Conservation (phyloP, 257 asterid species). For the Solanum pinnatisectum region DNA sequence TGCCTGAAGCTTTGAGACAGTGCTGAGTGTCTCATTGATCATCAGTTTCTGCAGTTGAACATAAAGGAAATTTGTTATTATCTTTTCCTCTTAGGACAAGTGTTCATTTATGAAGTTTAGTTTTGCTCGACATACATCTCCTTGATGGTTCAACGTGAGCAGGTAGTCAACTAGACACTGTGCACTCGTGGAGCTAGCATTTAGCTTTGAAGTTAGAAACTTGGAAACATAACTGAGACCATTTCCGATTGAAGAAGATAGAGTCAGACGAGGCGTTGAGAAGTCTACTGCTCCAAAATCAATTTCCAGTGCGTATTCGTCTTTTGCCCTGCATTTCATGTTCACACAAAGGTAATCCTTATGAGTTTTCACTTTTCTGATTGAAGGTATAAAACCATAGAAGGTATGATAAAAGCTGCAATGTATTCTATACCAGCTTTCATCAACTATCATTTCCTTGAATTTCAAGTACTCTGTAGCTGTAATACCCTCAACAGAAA, state of each 20-base stretch:
- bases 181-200: constrained; percentile 24
- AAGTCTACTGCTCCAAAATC: constrained; percentile 85
- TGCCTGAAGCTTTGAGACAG: constrained; percentile 59
- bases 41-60: constrained; percentile 55
- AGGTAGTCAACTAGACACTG: constrained; percentile 71
- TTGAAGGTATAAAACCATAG: neutral
- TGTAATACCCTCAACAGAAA: constrained; percentile 74
- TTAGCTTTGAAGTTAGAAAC: constrained; percentile 61
- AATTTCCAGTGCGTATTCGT: constrained; percentile 70
- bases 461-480: constrained; percentile 66
- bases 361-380: neutral
- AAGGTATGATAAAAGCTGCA: neutral
- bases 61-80: neutral
- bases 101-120: neutral
- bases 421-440: constrained; percentile 37
- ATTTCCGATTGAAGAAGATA: constrained; percentile 79
- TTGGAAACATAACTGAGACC: constrained; percentile 59
- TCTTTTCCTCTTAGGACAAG: neutral
- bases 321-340: constrained; percentile 65
- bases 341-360: neutral
- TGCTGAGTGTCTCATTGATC: constrained; percentile 70
- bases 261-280: constrained; percentile 49
- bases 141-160: constrained; percentile 62
- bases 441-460: constrained; percentile 69
- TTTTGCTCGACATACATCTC: constrained; percentile 43